Base-by-base conservation (phyloP, 768 basidiomycete species). In the Tylopilus balloui region DNA sequence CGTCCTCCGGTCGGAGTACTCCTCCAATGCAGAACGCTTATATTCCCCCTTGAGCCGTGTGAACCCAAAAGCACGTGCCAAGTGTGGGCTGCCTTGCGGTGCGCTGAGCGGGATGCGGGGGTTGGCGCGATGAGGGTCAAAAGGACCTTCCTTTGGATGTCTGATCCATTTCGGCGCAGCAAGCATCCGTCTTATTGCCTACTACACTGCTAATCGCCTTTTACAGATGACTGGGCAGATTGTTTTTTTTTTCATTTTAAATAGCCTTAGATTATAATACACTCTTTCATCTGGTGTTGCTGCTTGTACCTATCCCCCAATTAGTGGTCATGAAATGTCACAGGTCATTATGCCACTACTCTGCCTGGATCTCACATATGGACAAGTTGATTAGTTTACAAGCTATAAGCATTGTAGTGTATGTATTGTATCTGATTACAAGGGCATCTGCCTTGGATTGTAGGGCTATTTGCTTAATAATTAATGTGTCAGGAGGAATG, bases 91-190 rank as follows among this genome's bases (percentile, higher is more conserved):
- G 72, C 78, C 77, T 60, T 64, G 43, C 20, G 58, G 81, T 81
- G 81, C 83, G 86, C 84, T 88, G 81, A 73, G 73, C 73, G 77
- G 73, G 65, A 84, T 74, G 79, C 73, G 79, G 80, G 77, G 84
- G 85, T 85, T 66, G 84, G 74, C 74, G 71, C 72, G 65, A 78
- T 88, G 86, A 74, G 81, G 75, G 85, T 65, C 69, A 59, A 60
- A 73, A 78, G 69, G 74, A 81, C 80, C 86, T 86, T 88, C 85
- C 85, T 84, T 86, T 84, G 86, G 85, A 88, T 88, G 86, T 87
- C 86, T 87, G 86, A 87, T 68, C 70, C 63, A 60, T 69, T 29
- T 44, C 39, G 65, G 59, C 65, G 56, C 59, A 63, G 57, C 62
- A 32, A 41, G 52, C 54, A 44, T 45, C 42, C n/a, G 14, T 44